Base-by-base conservation (phyloP, 306 rosid genomes). In the Lupinus albus region DNA sequence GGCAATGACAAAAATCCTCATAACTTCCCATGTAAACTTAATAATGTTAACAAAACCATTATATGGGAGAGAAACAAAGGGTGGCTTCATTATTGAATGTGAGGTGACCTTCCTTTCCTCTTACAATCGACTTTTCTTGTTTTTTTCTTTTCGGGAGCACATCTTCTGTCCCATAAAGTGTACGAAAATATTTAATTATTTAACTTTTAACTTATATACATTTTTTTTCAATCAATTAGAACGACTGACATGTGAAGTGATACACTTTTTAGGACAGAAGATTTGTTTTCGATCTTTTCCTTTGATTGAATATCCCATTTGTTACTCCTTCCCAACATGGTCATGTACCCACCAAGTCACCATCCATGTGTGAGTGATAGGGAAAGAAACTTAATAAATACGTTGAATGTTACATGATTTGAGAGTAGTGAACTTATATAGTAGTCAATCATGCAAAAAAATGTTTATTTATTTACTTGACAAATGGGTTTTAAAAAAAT, bases 61-160 rank as follows among this genome's bases (percentile, higher is more conserved):
- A 71, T 70, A 65, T 46, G 4, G 15, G 13, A 62, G 46, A 69
- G 35, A 66, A 42, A 41, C 46, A 45, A 71, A 60, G 30, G 6
- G 38, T 46, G 18, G 14, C 51, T 80, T 76, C 67, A 73, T 82
- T 74, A 82, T 81, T 79, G 88, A 75, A 70, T 11, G 4, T 48
- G 80, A 56, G 71, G 83, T 58, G 81, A 82, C 87, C 69, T 81
- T 75, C 83, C 83, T 68, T 72, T 76, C 36, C 68, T 74, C 54
- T 52, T 81, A 6, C 69, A 20, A 52, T 55, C 61, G n/a, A 45
- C 67, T 73, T 78, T 71, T 63, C n/a, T n/a, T n/a, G n/a, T n/a
- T n/a, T n/a, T n/a, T n/a, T n/a, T n/a, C n/a, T n/a, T n/a, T n/a
- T n/a, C n/a, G n/a, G n/a, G n/a, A n/a, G n/a, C n/a, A n/a, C n/a